phyloP scores from a whole-genome alignment of 257 asterid genomes.

The Solanum rostratum region DNA sequence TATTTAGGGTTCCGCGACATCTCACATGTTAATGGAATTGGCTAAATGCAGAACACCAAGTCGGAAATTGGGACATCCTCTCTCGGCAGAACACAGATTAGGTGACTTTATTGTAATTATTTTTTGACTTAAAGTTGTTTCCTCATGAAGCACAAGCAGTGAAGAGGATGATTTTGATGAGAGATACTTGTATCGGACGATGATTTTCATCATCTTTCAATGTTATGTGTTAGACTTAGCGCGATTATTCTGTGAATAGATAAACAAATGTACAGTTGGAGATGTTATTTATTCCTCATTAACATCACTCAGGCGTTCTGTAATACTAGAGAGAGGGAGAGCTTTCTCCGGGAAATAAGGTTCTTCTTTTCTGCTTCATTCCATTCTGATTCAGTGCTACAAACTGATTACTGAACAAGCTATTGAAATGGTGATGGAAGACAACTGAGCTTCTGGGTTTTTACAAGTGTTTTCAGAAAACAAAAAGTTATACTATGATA shows the following conservation, averaged over 20 bases:
- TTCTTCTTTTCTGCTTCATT: neutral
- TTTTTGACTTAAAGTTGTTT: neutral
- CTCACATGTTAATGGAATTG: neutral
- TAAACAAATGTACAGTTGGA: slow-evolving; percentile 28
- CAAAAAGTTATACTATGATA: too few species aligned
- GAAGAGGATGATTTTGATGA: neutral
- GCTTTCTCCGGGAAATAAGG: neutral
- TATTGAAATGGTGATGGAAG: too few species aligned
- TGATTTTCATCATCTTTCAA: neutral
- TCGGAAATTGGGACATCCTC: slow-evolving; percentile 87
- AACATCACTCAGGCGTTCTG: slow-evolving; percentile 24
- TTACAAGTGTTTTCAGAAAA: too few species aligned
- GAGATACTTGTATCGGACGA: neutral
- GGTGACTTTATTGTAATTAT: slow-evolving; percentile 24
- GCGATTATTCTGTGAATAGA: neutral
- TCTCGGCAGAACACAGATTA: slow-evolving; percentile 77
- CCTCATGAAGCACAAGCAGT: neutral
- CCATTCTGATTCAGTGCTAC: neutral
- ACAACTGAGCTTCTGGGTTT: too few species aligned
- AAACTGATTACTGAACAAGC: too few species aligned
- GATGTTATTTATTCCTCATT: slow-evolving; percentile 27
- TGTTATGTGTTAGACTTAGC: neutral
- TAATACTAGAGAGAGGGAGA: neutral
- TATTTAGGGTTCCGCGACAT: neutral
- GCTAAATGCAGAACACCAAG: slow-evolving; percentile 58